Base-by-base conservation (phyloP, 257 asterid species). In the Marsdenia floribunda region DNA sequence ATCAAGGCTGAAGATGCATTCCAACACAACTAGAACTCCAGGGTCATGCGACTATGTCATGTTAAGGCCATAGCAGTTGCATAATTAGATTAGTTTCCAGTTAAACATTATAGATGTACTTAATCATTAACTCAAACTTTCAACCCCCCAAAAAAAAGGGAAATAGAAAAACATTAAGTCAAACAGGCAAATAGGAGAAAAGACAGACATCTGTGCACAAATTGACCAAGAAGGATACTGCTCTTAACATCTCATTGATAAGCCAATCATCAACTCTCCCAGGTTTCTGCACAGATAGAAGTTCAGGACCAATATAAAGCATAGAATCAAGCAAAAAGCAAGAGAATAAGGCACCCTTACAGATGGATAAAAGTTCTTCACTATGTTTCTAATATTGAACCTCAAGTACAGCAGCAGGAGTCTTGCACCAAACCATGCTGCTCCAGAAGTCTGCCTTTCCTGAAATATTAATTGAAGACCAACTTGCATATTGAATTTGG, bases 1-100 rank as follows among this genome's bases (percentile, higher is more conserved):
- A 82, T 93, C 96, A 57, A 93, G 84, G 86, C 87, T 85, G 89
- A 93, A 93, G 72, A 93, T 86, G 86, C 93, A 87, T 82, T 93
- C 97, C 80, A 93, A 15, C 47, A 93, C 90, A 71, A 77, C 88
- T 29, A 84, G 66, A 78, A 79, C 98, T 52, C 96, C 97, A 26
- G 98, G 98, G 78, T 93, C 98, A 70, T 89, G 47, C 10, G 97
- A 93, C 98, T 93, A 79, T 66, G 29, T 33, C 70, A 67, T 6
- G 73, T 93, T 77, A 93, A 93, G 98, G 96, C 40, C 59, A 49
- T 46, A 70, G 58, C 76, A 68, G 57, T 53, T n/a, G 55, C 29
- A 68, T 29, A 29, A 37, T 29, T 19, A 35, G 22, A 55, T 29
- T 29, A 40, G 29, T 63, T 57, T 40, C 7, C 2, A 26, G 42